These are phyloP conservation scores for Spizellomyces sp. DNA, from an alignment of 192 early-diverging fungal species.

Conservation along the genomic window DNA sequence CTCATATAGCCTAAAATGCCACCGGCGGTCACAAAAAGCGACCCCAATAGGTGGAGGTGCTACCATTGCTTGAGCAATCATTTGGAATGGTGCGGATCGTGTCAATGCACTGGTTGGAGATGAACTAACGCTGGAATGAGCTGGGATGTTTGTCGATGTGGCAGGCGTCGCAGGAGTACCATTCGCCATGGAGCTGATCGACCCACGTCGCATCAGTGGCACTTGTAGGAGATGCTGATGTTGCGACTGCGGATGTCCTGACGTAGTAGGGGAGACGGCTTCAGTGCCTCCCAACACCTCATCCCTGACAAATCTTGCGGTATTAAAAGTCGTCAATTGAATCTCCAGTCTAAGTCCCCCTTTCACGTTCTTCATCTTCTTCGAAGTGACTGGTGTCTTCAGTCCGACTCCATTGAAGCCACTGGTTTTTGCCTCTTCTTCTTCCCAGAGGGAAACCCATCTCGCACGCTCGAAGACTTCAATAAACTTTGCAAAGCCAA, in stretches of 20 bases:
- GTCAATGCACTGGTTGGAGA: conserved; percentile 40
- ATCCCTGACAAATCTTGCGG: conserved; percentile 36
- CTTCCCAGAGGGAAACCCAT: conserved; percentile 50
- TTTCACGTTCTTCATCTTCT: conserved; percentile 14
- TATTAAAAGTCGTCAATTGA: conserved; percentile 38
- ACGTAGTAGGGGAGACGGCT: not conserved
- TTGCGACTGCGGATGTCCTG: not conserved
- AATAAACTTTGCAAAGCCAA: conserved; percentile 83
- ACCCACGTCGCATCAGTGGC: not conserved
- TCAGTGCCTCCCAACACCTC: conserved; percentile 30
- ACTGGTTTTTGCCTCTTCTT: conserved; percentile 20
- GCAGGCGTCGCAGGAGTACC: conserved; percentile 8
- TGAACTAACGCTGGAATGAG: conserved; percentile 3
- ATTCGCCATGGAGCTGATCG: conserved; percentile 16
- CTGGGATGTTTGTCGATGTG: conserved; percentile 21
- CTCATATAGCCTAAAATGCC: conserved; percentile 80
- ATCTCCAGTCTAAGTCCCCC: conserved; percentile 26
- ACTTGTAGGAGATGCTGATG: not conserved
- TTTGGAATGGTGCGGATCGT: conserved; percentile 47
- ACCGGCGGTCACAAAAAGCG: conserved; percentile 72
- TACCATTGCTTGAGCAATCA: conserved; percentile 71
- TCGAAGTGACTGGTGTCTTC: not conserved
- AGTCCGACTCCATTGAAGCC: not conserved
- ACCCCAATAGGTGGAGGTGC: conserved; percentile 66
- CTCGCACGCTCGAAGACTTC: conserved; percentile 74